phyloP scores from a whole-genome alignment of 441 rosid species.

The Biscutella laevigata region DNA sequence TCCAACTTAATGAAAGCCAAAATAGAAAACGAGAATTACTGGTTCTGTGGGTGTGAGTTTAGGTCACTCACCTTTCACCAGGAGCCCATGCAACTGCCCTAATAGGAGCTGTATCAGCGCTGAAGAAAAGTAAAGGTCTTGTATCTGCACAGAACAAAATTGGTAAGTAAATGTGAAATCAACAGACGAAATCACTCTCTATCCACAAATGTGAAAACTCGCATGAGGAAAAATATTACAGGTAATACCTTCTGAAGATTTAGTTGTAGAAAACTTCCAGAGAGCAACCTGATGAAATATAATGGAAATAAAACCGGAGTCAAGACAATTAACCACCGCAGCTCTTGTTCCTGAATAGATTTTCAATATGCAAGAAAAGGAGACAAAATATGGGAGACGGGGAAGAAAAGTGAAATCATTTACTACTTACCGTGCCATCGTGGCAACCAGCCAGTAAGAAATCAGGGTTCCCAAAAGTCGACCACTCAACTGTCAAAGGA shows the following conservation, averaged over 20 bases:
- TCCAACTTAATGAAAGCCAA: neutral
- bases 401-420: neutral
- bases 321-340: neutral
- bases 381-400: neutral
- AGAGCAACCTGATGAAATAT: conserved; percentile 63
- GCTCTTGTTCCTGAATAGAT: neutral
- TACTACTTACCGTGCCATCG: conserved; percentile 65
- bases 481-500: conserved; percentile 92
- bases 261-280: conserved; percentile 67
- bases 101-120: conserved; percentile 74
- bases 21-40: neutral
- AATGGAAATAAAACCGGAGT: neutral
- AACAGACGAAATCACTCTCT: conserved; percentile 7
- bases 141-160: conserved; percentile 49
- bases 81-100: conserved; percentile 95
- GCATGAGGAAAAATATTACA: conserved; percentile 6
- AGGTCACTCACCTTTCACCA: conserved; percentile 47
- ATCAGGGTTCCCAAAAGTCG: conserved; percentile 50
- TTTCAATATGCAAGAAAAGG: conserved; percentile 2
- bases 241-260: conserved; percentile 46
- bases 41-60: no score
- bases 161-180: conserved; percentile 7
- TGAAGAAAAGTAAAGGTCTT: conserved; percentile 75
- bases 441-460: conserved; percentile 91
- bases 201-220: conserved; percentile 3